Evolutionary conservation across 352 stramenopile species (phyloP), one percentile per base, ranked within the genome.

Genomic region (Phytophthora agathidicida): DNA sequence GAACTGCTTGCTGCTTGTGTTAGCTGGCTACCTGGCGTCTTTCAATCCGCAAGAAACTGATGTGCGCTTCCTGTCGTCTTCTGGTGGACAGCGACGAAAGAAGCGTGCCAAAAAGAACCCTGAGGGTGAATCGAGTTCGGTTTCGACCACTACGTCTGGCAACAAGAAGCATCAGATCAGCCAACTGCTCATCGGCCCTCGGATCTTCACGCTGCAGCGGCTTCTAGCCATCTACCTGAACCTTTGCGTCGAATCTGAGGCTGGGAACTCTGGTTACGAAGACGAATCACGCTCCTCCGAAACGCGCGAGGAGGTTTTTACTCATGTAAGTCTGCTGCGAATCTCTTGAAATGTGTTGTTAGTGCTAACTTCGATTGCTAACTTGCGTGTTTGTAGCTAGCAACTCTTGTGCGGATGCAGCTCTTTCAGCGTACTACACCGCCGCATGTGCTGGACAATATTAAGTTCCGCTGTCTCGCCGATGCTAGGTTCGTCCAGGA

Each of bases 1-100:
- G 10, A 87, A 81, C 47, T 89, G 85, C 19, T 62, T 92, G 41
- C 59, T 93, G 31, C 67, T 94, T 33, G 69, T 94, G 20, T 54
- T 94, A 35, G 85, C 85, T 17, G 77, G 75, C 0, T 92, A 87
- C 49, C 38, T 94, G 30, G 79, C 85, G 14, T 93, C 83, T 8
- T 94, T 94, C 55, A 94, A 89, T 43, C 82, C 83, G 4, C 79
- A 94, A 46, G 81, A 91, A 52, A 80, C 69, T 1, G 85, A 94
- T 66, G 53, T 70, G 13, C 72, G 82, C 36, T 94, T 91, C 30
- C 71, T 94, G 9, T 89, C 85, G 39, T 88, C 77, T 14, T 79
- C 80, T 10, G 69, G 68, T 3, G 76, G 76, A 13, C 32, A 60
- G 44, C 73, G 77, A 23, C 77, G 73, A 14, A 89, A 84, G 60